phyloP scores from a whole-genome alignment of 345 rosid genomes.

The Populus pruinosa region DNA sequence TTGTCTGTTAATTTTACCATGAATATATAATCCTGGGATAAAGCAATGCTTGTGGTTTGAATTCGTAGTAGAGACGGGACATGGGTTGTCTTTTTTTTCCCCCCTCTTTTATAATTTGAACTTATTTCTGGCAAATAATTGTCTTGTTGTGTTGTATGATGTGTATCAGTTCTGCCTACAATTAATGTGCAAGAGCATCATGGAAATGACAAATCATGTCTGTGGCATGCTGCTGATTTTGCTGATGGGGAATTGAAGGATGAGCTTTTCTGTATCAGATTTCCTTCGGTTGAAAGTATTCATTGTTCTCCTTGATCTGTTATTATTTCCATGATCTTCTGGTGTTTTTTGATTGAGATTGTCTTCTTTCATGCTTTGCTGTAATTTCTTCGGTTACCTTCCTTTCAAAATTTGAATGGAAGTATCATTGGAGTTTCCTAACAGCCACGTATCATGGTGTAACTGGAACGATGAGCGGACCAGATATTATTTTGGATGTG shows the following conservation, averaged over 20 bases:
- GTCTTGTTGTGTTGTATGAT: background rate
- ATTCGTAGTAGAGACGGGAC: background rate
- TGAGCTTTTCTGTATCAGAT: constrained; percentile 76
- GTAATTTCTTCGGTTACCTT: background rate
- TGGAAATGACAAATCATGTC: constrained; percentile 72
- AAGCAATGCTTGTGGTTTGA: background rate
- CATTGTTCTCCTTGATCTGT: constrained; percentile 1
- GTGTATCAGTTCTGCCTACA: constrained; percentile 41
- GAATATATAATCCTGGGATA: too few relatives aligned
- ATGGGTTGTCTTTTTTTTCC: background rate
- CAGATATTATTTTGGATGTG: background rate
- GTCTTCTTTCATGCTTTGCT: background rate
- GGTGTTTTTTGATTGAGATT: background rate
- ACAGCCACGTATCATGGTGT: background rate
- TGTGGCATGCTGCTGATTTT: constrained; percentile 73
- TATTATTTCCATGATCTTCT: background rate
- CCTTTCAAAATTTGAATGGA: background rate
- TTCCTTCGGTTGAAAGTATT: constrained; percentile 70
- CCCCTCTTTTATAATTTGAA: background rate
- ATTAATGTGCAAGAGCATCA: constrained; percentile 63
- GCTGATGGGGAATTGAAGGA: constrained; percentile 76
- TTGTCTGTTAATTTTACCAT: background rate
- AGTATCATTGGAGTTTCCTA: background rate
- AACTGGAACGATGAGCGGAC: background rate
- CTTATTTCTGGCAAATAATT: background rate